Evolutionary conservation across 305 asterid genomes (phyloP).

Genomic region (Fraxinus floribunda): DNA sequence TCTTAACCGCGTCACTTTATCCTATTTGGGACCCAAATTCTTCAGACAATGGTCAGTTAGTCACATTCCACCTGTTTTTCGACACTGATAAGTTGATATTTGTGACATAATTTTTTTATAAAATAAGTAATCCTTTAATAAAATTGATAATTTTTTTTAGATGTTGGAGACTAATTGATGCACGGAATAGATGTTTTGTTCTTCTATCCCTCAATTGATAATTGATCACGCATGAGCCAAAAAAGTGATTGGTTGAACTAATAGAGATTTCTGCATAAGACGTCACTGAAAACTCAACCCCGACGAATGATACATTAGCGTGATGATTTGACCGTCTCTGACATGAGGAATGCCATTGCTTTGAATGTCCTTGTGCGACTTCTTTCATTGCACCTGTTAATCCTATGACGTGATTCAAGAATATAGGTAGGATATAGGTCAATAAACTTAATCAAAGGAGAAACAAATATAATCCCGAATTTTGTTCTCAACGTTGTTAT

Average conservation of each 20-base stretch:
- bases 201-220: too few species aligned
- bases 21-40: not conserved
- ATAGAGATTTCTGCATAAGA: not conserved
- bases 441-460: not conserved
- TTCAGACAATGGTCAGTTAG: not conserved
- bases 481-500: not conserved
- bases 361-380: not conserved
- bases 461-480: not conserved
- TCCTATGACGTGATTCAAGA: not conserved
- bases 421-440: not conserved
- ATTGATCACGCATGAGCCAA: not conserved
- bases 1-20: not conserved
- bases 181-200: not conserved
- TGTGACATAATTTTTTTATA: not conserved
- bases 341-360: not conserved
- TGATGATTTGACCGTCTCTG: not conserved
- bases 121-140: not conserved
- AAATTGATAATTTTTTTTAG: not conserved
- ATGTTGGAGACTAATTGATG: not conserved
- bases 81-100: not conserved
- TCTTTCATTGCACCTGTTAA: not conserved
- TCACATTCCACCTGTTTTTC: not conserved
- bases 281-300: not conserved
- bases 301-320: not conserved
- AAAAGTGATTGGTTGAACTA: not conserved